Evolutionary conservation across 495 filamentous ascomycete species (phyloP), one percentile per base, ranked within the genome.

Genomic region (Massariosphaeria phaeospora): DNA sequence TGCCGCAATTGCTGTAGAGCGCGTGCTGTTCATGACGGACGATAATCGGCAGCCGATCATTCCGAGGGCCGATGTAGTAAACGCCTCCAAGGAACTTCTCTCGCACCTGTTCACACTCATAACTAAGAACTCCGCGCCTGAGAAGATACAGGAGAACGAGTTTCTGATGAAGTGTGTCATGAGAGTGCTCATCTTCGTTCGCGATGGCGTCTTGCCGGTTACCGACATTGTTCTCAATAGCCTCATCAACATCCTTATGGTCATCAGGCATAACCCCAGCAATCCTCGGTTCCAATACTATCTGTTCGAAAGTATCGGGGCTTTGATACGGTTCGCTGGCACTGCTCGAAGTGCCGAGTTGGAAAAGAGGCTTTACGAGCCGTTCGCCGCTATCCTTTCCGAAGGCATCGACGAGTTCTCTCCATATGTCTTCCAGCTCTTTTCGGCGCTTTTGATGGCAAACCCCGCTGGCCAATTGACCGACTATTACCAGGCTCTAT

Each of bases 231-330:
- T 95, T 13, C 73, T 97, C 12, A 70, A 78, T 24, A 85, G 91
- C 66, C 73, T 97, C 47, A 81, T 93, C 62, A 84, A 76, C 52
- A 95, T 99, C 62, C 95, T 88, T 5, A 79, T 83, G 55, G 81
- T 93, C 58, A 97, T 95, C 67, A 82, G 86, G 62, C 76, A 81
- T 55, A 99, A 99, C 69, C 94, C 94, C 1, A 95, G 89, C 71
- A 99, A 99, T 70, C 94, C 94, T 1, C 79, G 90, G 13, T 99
- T 99, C 71, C 95, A 95, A 71, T 96, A 99, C 72, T 99, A 89
- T 70, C 89, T 94, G 67, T 99, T 99, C 52, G 94, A 99, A 70
- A 84, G 86, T 1, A 69, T 97, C 39, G 94, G 93, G n/a, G 91
- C 93, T n/a, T 79, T 99, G 40, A 89, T 97, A 59, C 85, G 83